Evolutionary conservation across 345 rosid genomes (phyloP).

Genomic region (Eucalyptus grandis): DNA sequence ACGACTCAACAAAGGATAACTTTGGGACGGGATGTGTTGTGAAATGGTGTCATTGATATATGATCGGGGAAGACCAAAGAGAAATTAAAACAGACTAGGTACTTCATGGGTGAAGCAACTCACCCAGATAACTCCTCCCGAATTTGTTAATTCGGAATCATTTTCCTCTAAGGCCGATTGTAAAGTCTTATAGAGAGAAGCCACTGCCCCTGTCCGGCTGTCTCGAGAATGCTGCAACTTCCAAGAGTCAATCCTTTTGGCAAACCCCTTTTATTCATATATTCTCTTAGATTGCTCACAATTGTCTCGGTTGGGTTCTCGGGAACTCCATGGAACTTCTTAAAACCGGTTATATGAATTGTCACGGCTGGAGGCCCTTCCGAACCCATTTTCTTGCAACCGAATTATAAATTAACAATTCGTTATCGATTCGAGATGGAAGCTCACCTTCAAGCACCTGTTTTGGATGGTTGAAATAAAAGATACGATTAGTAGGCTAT

Average conservation of each 20-base stretch:
- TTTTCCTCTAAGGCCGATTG: slow-evolving; percentile 35
- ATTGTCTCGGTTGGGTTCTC: slow-evolving; percentile 91
- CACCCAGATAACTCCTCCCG: slow-evolving; percentile 65
- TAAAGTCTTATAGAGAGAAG: slow-evolving; percentile 47
- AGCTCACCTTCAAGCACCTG: not conserved
- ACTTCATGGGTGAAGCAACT: not conserved
- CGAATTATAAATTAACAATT: not conserved
- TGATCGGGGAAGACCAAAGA: not conserved
- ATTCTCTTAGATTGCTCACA: slow-evolving; percentile 57
- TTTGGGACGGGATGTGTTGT: not conserved
- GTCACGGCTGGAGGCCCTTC: slow-evolving; percentile 80
- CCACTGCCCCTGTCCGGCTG: slow-evolving; percentile 80
- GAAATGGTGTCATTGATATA: not conserved
- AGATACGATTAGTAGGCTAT: not conserved
- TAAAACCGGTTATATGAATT: slow-evolving; percentile 87
- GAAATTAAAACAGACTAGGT: not conserved
- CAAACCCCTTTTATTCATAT: slow-evolving; percentile 48
- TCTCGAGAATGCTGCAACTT: slow-evolving; percentile 71
- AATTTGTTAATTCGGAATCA: slow-evolving; percentile 31
- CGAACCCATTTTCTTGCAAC: slow-evolving; percentile 58
- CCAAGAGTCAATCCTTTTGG: slow-evolving; percentile 73
- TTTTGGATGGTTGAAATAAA: not conserved
- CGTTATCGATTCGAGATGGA: not conserved
- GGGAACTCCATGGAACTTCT: slow-evolving; percentile 96
- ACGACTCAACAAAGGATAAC: not conserved